Evolutionary conservation across 208 protist genomes (phyloP), one percentile per base, ranked within the genome.

Genomic region (Acanthamoeba castellanii): DNA sequence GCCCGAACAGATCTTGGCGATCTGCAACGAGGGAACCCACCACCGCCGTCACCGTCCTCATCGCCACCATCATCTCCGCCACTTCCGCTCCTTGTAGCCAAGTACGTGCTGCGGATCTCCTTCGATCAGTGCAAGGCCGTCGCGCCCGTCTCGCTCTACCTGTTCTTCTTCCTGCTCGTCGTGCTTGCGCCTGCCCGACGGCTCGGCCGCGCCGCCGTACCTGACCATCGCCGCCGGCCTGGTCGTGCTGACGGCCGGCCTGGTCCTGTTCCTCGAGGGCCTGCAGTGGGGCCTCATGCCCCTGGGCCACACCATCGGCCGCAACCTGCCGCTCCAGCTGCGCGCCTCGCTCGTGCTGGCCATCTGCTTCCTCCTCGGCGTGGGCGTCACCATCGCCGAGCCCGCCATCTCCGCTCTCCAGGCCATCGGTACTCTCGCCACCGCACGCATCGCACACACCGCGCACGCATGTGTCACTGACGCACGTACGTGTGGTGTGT

Each of bases 341-440:
- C 70, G 37, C 70, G 37, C 37, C 32, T 4, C 32, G 16, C 9
- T 78, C 30, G 70, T 78, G 70, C 70, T 78, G 32, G 70, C 37
- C 32, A 34, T 78, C n/a, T 78, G 70, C 70, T 78, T 78, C 30
- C n/a, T 78, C 16, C 70, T 78, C 70, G 70, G 70, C 70, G 70
- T 78, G 30, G 70, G 70, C 70, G 70, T 78, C 70, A 78, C 70
- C 70, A 78, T 78, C 70, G 70, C 70, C 37, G 70, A 78, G 30
- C 70, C 70, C 70, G 70, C 70, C 30, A 78, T 78, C 70, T 34
- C 32, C 37, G 70, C 70, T 20, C 70, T 78, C 8, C 70, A 78
- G 70, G 70, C 30, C 70, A 78, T 78, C 25, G 70, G 70, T 78
- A 42, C 37, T 42, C 70, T 25, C 22, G 6, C n/a, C 6, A 14